Base-by-base conservation (phyloP, 1,284 basidiomycete genomes). In the Chalciporus sp. region DNA sequence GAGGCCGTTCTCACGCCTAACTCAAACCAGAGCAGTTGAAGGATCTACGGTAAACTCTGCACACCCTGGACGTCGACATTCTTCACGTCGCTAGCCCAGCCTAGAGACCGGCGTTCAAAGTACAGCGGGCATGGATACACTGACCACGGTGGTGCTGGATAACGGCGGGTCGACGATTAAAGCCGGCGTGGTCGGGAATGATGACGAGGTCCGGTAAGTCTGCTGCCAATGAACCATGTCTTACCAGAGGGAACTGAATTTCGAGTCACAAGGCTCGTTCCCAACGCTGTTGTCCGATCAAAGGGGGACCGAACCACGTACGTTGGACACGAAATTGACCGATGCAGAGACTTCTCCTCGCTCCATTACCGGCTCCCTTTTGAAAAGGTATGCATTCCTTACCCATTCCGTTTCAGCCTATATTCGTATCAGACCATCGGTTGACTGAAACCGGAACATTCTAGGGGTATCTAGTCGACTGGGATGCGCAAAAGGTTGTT, bases 401-500 rank as follows among this genome's bases (percentile, higher is more conserved):
- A 10, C 12, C 29, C 29, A 31, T 31, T 31, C 29, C 19, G 20
- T 44, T 41, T 19, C 11, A n/a, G 45, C 40, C 29, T 20, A 44
- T 17, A 46, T 20, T 20, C 19, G 0, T 41, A 50, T 59, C 56
- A 37, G 58, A 50, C 60, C 53, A 39, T 49, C 17, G 26, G 33
- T 17, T 26, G 42, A 53, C 55, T 56, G 52, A 58, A 47, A 16
- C 49, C 55, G 53, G 44, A 57, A 58, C 55, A 45, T 49, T 66
- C 46, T 67, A 95, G 94, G 94, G 94, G 28, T 93, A 89, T 71
- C 75, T 95, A 14, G 87, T 91, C 29, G 92, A 95, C 63, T 96
- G 94, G 94, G 93, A 95, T 62, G 88, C 89, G 1, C 86, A 96
- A 70, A 95, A 95, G 72, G 86, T 88, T 12, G 80, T 96, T 14